Evolutionary conservation across 371 early-diverging fungal species (phyloP).

Genomic region (Sporodiniella umbellata): DNA sequence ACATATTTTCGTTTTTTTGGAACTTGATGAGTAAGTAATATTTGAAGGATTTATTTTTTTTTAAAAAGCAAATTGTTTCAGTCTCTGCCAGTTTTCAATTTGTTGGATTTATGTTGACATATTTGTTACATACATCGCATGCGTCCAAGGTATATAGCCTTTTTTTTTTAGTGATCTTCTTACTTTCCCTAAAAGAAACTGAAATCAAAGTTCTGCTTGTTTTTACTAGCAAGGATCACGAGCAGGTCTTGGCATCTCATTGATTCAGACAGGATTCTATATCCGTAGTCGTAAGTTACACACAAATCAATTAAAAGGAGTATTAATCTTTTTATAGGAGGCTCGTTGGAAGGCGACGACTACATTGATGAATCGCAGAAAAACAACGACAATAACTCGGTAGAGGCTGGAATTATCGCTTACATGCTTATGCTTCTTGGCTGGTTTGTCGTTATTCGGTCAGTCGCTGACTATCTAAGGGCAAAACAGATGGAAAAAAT

Average conservation of each 20-base stretch:
- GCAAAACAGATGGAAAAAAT: constrained; percentile 51
- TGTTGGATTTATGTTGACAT: constrained; percentile 69
- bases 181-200: too few species aligned
- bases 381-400: constrained; percentile 8
- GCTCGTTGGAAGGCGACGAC: constrained; percentile 22
- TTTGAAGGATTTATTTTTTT: too few species aligned
- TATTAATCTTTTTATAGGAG: constrained; percentile 9
- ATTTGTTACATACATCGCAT: constrained; percentile 64
- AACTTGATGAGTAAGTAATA: constrained; percentile 49
- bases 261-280: constrained; percentile 52
- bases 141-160: constrained; percentile 65
- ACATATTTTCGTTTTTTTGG: constrained; percentile 57
- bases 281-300: constrained; percentile 43
- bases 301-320: not conserved
- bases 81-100: constrained; percentile 72
- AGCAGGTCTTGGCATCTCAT: constrained; percentile 59
- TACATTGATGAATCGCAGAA: constrained; percentile 9
- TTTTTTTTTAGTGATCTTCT: too few species aligned
- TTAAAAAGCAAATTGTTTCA: constrained; percentile 11
- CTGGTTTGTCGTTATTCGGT: constrained; percentile 50
- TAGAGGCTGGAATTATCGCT: constrained; percentile 24
- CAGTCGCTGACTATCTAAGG: constrained; percentile 46
- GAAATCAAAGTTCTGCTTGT: too few species aligned
- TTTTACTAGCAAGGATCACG: constrained; percentile 58
- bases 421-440: constrained; percentile 56